Conservation (phyloP, 129 eudicot genomes). For the Escallonia herrerae region DNA sequence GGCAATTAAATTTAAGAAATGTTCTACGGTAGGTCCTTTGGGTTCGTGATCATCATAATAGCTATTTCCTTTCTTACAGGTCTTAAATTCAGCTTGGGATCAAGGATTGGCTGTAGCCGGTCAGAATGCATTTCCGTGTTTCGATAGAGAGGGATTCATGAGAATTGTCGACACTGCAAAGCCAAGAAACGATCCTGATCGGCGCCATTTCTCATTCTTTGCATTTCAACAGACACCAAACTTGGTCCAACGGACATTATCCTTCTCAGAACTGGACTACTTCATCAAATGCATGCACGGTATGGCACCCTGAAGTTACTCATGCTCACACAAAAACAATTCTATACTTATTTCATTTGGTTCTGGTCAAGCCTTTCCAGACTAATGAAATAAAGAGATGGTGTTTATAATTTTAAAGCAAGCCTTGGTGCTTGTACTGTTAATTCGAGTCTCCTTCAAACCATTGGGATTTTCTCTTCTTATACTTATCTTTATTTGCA, state of each 20-base stretch:
- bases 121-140: constrained; percentile 41
- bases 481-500: no score
- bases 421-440: no score
- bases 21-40: not conserved
- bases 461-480: no score
- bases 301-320: constrained; percentile 11
- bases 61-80: constrained; percentile 14
- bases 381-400: no score
- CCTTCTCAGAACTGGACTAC: constrained; percentile 43
- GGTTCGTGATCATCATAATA: not conserved
- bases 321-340: not conserved
- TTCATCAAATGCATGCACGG: constrained; percentile 59
- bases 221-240: constrained; percentile 28
- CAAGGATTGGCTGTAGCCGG: constrained; percentile 38
- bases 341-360: not conserved
- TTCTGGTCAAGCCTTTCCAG: not conserved
- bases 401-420: no score
- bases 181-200: constrained; percentile 55
- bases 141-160: constrained; percentile 38
- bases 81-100: constrained; percentile 59
- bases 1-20: no score
- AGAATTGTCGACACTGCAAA: constrained; percentile 47
- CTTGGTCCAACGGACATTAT: constrained; percentile 24
- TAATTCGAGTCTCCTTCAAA: no score
- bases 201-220: constrained; percentile 36